Evolutionary conservation across 495 filamentous ascomycete genomes (phyloP).

Genomic region (Aspergillus conjunctus): DNA sequence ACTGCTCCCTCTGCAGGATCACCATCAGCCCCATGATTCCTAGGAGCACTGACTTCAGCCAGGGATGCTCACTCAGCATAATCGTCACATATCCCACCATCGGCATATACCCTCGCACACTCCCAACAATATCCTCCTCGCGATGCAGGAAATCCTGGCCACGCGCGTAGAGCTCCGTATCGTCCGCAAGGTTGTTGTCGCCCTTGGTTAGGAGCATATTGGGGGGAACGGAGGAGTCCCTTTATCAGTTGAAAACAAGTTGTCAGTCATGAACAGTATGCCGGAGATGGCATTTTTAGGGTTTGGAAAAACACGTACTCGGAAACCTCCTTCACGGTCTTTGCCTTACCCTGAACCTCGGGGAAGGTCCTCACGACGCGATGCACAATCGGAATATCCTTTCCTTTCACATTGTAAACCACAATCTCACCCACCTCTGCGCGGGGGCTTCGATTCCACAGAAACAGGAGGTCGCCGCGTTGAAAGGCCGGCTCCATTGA

Average conservation of each 20-base stretch:
- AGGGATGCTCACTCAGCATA: slow-evolving; percentile 92
- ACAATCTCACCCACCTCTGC: slow-evolving; percentile 81
- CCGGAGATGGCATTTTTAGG: not conserved
- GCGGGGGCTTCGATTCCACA: slow-evolving; percentile 84
- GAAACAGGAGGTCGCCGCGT: slow-evolving; percentile 85
- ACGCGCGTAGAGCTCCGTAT: slow-evolving; percentile 87
- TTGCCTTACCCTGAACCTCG: slow-evolving; percentile 48
- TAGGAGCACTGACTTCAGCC: slow-evolving; percentile 92
- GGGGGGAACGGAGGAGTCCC: slow-evolving; percentile 25
- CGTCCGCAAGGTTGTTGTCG: slow-evolving; percentile 93
- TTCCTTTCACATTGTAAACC: slow-evolving; percentile 76
- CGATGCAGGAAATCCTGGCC: slow-evolving; percentile 85
- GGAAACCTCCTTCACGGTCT: slow-evolving; percentile 43
- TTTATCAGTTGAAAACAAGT: not conserved
- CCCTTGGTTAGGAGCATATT: slow-evolving; percentile 87
- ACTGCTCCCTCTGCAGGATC: slow-evolving; percentile 83
- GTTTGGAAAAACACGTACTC: slow-evolving; percentile 28
- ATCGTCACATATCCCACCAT: slow-evolving; percentile 98
- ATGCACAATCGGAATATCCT: slow-evolving; percentile 95
- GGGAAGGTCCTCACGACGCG: slow-evolving; percentile 73
- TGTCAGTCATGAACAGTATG: not conserved
- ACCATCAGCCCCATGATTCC: slow-evolving; percentile 95
- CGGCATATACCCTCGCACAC: slow-evolving; percentile 90
- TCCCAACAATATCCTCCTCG: slow-evolving; percentile 87
- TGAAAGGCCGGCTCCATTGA: slow-evolving; percentile 98